Evolutionary conservation across 2,329 filamentous ascomycete species (phyloP), one percentile per base, ranked within the genome.

Genomic region (Sarocladium kiliense): DNA sequence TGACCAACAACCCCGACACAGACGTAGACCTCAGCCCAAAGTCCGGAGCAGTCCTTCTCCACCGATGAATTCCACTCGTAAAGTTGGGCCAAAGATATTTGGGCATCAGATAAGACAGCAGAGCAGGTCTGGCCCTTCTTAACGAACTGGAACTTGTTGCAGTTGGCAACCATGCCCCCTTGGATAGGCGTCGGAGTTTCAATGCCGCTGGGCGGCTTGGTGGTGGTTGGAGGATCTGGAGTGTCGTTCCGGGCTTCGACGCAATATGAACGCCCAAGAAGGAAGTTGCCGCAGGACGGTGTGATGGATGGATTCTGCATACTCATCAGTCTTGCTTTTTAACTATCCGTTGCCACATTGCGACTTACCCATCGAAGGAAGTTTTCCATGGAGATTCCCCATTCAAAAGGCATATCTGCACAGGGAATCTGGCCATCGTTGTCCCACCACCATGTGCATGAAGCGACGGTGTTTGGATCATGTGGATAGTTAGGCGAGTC

Each of bases 101-200:
- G 10, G 18, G 9, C n/a, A 7, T 41, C 37, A 18, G 10, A 11
- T n/a, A 41, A 41, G 32, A 62, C 42, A 36, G 12, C 18, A 14
- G 27, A 34, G 39, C 59, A 62, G 9, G 47, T 50, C 21, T 59
- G 53, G 37, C 44, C 55, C 16, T 26, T 18, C 42, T 51, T 37
- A 30, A 60, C 55, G 16, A 55, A 54, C 53, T 61, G 53, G 56
- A 59, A 60, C 21, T 51, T 60, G 56, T 21, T 39, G 56, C 60
- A 61, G 57, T 60, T 61, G 54, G 18, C 34, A 5, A 59, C 58
- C 49, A 64, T 64, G 53, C 45, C 55, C 19, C 55, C 41, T 49
- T 62, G 61, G 27, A 42, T 56, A 12, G 61, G 59, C 23, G 42
- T 44, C 12, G 61, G 61, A 7, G 58, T 61, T 7, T 42, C 54